These are phyloP conservation scores for Gracilaria gracilis DNA, from an alignment of 23 red algal genomes.

Conservation along the genomic window DNA sequence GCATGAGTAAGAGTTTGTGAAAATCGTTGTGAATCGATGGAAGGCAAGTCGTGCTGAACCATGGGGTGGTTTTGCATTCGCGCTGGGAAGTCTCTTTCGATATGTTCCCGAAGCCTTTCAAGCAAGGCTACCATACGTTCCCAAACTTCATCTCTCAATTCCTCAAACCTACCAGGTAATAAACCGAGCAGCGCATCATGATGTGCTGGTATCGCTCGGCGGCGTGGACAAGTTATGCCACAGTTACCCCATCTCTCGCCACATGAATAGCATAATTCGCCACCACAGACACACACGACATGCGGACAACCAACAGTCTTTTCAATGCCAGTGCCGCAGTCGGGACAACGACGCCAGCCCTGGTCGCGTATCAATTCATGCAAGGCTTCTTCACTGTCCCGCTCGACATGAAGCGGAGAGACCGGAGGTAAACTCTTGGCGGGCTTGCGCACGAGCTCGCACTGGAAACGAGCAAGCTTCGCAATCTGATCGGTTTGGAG, in stretches of 20 bases:
- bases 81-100: constrained; percentile 10
- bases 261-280: constrained; percentile 69
- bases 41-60: neutral
- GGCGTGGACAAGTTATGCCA: constrained; percentile 42
- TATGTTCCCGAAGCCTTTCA: constrained; percentile 24
- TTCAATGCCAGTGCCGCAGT: constrained; percentile 62
- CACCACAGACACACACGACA: constrained; percentile 60
- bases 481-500: constrained; percentile 27
- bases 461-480: constrained; percentile 49
- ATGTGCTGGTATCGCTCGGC: constrained; percentile 20
- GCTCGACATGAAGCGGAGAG: neutral
- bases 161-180: constrained; percentile 49
- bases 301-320: constrained; percentile 50
- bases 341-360: constrained; percentile 67
- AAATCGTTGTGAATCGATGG: neutral
- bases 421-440: neutral
- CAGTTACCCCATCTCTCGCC: constrained; percentile 47
- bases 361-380: constrained; percentile 6
- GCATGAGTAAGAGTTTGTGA: neutral
- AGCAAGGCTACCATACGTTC: constrained; percentile 37
- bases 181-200: constrained; percentile 3
- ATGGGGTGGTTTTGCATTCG: neutral
- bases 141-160: constrained; percentile 52
- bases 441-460: constrained; percentile 29
- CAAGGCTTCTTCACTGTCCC: constrained; percentile 7